A percentile compares a stretch with the other conserved stretches of the same genome.
Evolutionary conservation across 2,329 filamentous ascomycete species (phyloP).

Genomic region (Arthrobotrys sinensis): DNA sequence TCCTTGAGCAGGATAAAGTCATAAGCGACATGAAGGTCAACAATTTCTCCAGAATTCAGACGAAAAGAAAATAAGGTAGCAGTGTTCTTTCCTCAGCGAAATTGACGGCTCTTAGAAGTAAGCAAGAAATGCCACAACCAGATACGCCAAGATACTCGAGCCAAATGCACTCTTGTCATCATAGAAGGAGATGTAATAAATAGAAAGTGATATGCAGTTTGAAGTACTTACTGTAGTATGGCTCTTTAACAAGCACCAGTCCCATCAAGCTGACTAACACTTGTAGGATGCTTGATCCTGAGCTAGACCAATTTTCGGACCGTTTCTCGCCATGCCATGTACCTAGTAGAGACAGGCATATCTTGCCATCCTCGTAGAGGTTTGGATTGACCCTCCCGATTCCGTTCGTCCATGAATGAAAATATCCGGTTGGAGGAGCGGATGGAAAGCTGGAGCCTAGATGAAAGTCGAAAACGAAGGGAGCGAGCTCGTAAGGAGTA

Average conservation of each 20-base stretch:
- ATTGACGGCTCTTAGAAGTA: slow-evolving; percentile 67
- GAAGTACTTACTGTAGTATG: slow-evolving; percentile 72
- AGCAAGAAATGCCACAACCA: slow-evolving; percentile 56
- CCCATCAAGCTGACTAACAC: slow-evolving; percentile 74
- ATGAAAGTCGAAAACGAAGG: slow-evolving; percentile 75
- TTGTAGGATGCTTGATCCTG: slow-evolving; percentile 73
- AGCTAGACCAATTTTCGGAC: slow-evolving; percentile 72
- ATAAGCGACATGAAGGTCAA: slow-evolving; percentile 1
- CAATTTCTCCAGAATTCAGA: slow-evolving; percentile 43
- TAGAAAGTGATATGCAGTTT: neutral
- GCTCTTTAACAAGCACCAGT: slow-evolving; percentile 74
- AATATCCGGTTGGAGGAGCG: slow-evolving; percentile 72
- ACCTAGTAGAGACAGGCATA: slow-evolving; percentile 74
- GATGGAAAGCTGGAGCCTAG: slow-evolving; percentile 71
- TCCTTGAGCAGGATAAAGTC: neutral
- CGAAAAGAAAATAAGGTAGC: slow-evolving; percentile 67
- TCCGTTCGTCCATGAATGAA: slow-evolving; percentile 74
- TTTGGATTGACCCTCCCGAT: slow-evolving; percentile 75
- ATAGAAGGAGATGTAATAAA: slow-evolving; percentile 33
- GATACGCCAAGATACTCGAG: slow-evolving; percentile 69
- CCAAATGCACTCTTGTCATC: slow-evolving; percentile 71
- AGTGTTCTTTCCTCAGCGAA: slow-evolving; percentile 75
- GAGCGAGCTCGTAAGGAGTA: slow-evolving; percentile 75
- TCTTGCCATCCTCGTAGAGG: slow-evolving; percentile 76
- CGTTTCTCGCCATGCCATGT: slow-evolving; percentile 74